Base-by-base conservation (phyloP, 345 rosid genomes). In the Streptanthus diversifolius region DNA sequence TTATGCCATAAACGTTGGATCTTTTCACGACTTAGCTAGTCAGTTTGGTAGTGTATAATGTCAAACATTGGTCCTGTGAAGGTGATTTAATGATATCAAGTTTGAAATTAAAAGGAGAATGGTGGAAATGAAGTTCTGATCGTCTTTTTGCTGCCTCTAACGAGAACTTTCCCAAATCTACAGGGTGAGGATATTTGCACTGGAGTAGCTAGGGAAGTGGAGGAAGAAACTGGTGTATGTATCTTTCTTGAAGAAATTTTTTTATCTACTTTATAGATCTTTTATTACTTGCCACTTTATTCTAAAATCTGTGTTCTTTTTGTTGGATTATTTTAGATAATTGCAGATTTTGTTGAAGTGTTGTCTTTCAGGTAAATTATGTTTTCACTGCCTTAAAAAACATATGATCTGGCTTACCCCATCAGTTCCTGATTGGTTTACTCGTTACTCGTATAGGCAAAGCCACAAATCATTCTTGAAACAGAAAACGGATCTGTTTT, bases 151-250 rank as follows among this genome's bases (percentile, higher is more conserved):
- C 32, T 7, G 7, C 12, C 3, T 45, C 61, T 66, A 36, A 66
- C 68, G n/a, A 63, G 30, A 69, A 22, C 7, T 61, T 68, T 63
- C 10, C 22, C 18, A 19, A 35, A 27, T 68, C 47, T 30, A 29
- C 79, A 90, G 97, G 97, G 92, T 15, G 98, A 93, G 84, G 88
- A 93, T 71, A 83, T 90, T 4, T 79, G 75, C 44, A 2, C 36
- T 21, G 96, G 88, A 37, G 89, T 89, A 49, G 59, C 83, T 5
- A 80, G 97, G 80, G 98, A 90, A 78, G 97, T 88, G 21, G 78
- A 86, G 72, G 98, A 93, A 90, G 98, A 90, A 73, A 90, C 96
- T 0, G 89, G 88, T 76, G 98, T 90, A 79, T 79, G 93, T 75
- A 7, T 51, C 13, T 56, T 27, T 13, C 52, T 40, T 13, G 24